Percentiles rank a stretch among this genome's conserved stretches.
Evolutionary conservation across 1,284 basidiomycete species (phyloP).

Genomic region (Marasmius fiardii): DNA sequence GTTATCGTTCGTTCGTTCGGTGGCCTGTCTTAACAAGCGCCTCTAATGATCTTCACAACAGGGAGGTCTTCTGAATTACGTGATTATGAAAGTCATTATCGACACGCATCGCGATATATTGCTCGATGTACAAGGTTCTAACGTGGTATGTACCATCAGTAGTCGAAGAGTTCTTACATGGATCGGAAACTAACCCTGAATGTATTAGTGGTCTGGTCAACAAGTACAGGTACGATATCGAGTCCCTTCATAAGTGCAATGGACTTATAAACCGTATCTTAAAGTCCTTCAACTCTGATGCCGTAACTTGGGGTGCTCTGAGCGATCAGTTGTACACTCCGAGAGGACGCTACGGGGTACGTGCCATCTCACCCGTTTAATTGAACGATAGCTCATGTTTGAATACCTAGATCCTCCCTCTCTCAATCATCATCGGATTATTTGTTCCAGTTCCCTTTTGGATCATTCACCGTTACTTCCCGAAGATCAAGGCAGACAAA

Average conservation of each 20-base stretch:
- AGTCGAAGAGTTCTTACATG: too few relatives aligned
- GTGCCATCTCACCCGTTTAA: constrained; percentile 9
- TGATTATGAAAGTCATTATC: constrained; percentile 51
- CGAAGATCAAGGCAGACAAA: constrained; percentile 41
- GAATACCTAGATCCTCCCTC: constrained; percentile 40
- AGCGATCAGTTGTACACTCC: constrained; percentile 49
- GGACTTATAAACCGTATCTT: not conserved
- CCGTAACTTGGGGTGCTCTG: constrained; percentile 59
- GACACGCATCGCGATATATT: constrained; percentile 31
- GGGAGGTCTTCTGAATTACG: constrained; percentile 37
- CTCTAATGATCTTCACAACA: constrained; percentile 11
- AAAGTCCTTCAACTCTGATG: constrained; percentile 37
- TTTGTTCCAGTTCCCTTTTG: constrained; percentile 53
- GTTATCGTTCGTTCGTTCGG: constrained; percentile 37
- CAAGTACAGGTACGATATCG: constrained; percentile 36
- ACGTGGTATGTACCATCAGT: constrained; percentile 13
- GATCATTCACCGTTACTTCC: constrained; percentile 44
- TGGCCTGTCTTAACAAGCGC: not conserved
- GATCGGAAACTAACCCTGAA: constrained; percentile 8
- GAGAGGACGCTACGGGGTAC: constrained; percentile 40
- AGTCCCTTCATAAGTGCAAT: not conserved
- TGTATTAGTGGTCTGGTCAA: constrained; percentile 46
- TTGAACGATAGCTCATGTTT: not conserved
- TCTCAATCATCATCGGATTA: constrained; percentile 50
- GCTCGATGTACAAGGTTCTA: constrained; percentile 14